These are phyloP conservation scores for Lactuca saligna DNA, from an alignment of 129 eudicot species.

Conservation along the genomic window DNA sequence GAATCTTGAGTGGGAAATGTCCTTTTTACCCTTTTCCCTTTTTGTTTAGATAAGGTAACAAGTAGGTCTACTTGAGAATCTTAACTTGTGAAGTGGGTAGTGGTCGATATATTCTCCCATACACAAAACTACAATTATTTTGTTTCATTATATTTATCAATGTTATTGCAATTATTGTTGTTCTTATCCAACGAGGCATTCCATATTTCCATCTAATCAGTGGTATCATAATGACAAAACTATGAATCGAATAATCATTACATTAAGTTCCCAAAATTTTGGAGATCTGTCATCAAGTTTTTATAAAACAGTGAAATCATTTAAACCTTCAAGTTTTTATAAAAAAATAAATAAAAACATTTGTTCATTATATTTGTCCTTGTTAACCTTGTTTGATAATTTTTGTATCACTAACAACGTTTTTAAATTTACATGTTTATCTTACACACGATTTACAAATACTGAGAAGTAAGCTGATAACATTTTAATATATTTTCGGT, in stretches of 20 bases:
- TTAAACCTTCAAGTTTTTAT: background rate
- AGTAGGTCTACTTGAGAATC: slow-evolving; percentile 25
- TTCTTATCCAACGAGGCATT: background rate
- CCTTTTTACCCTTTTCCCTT: slow-evolving; percentile 9
- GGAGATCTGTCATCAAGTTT: background rate
- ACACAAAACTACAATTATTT: slow-evolving; percentile 17
- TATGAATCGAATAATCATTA: background rate
- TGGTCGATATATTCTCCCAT: slow-evolving; percentile 29
- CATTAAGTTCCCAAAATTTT: background rate
- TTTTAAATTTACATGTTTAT: background rate
- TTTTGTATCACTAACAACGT: background rate
- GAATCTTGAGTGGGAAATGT: background rate
- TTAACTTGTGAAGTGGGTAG: slow-evolving; percentile 11
- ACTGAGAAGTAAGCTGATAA: background rate
- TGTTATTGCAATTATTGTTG: background rate
- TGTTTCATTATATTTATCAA: background rate
- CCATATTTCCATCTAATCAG: background rate
- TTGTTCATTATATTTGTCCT: background rate
- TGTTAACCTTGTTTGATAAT: too few species aligned
- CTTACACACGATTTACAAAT: background rate
- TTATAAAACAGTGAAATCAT: background rate
- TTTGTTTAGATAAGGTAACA: slow-evolving; percentile 6
- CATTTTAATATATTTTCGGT: too few species aligned
- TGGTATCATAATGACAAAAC: background rate
- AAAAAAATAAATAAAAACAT: too few species aligned